phyloP scores from a whole-genome alignment of 2,329 filamentous ascomycete species.

The Penicillium sp. region DNA sequence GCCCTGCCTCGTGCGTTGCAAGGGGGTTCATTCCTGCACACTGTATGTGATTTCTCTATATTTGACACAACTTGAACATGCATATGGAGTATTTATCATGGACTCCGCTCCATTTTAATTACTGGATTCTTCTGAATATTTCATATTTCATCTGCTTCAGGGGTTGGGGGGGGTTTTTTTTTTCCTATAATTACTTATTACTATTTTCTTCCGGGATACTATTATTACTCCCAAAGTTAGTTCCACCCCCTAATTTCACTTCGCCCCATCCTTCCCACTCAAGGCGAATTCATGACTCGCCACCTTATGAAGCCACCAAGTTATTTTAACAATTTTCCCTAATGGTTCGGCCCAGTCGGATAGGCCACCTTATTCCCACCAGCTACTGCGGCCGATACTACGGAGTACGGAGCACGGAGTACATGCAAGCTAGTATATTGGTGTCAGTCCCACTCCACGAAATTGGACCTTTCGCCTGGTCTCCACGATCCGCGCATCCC shows the following conservation, averaged over 20 bases:
- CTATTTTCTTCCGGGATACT: background rate
- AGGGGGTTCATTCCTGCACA: background rate
- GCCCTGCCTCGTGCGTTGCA: conserved; percentile 22
- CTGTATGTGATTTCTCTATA: background rate
- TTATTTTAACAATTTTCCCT: background rate
- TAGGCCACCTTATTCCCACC: conserved; percentile 15
- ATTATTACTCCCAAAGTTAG: conserved; percentile 3
- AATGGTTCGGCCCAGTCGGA: conserved; percentile 18
- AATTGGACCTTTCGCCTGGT: conserved; percentile 18
- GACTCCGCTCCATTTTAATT: conserved; percentile 2
- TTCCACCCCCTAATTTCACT: background rate
- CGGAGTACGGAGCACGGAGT: too few species aligned
- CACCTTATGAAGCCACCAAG: conserved; percentile 1
- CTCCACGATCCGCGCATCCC: conserved; percentile 30
- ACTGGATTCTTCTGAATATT: background rate
- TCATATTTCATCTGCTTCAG: background rate
- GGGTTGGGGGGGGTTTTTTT: background rate
- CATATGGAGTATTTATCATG: background rate
- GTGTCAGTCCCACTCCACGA: conserved; percentile 19
- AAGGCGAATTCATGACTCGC: background rate
- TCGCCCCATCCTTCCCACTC: conserved; percentile 2
- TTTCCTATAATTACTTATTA: conserved; percentile 2
- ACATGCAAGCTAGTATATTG: conserved; percentile 19
- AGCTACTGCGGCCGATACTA: conserved; percentile 10
- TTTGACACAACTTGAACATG: background rate